Conservation (phyloP, 257 asterid species). For the Solanum habrochaites region DNA sequence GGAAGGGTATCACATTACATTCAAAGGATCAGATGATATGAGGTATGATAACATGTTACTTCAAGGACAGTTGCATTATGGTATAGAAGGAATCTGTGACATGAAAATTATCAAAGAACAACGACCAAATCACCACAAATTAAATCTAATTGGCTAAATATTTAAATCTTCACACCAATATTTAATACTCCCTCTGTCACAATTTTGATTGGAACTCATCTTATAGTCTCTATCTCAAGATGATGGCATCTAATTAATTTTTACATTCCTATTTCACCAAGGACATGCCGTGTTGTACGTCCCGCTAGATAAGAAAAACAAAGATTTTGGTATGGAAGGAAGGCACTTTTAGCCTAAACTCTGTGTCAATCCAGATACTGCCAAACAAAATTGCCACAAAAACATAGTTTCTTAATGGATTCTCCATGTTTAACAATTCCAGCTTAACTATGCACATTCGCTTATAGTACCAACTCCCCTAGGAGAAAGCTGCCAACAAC, state of each 20-base stretch:
- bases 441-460: neutral
- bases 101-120: neutral
- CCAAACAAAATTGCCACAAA: neutral
- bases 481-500: neutral
- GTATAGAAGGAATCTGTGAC: neutral
- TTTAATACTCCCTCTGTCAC: neutral
- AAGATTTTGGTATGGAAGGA: neutral
- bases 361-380: neutral
- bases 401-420: neutral
- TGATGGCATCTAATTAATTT: neutral
- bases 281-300: neutral
- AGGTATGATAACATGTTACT: neutral
- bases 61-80: neutral
- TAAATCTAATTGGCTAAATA: neutral
- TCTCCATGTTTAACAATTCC: neutral
- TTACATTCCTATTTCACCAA: neutral
- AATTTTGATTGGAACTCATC: neutral
- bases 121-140: neutral
- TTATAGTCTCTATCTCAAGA: neutral
- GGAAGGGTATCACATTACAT: neutral
- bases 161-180: neutral
- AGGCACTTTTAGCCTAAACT: neutral
- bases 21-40: neutral
- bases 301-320: neutral
- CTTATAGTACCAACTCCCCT: neutral